Conservation (phyloP, 169 alveolate genomes). For the Plasmodium vivax region DNA sequence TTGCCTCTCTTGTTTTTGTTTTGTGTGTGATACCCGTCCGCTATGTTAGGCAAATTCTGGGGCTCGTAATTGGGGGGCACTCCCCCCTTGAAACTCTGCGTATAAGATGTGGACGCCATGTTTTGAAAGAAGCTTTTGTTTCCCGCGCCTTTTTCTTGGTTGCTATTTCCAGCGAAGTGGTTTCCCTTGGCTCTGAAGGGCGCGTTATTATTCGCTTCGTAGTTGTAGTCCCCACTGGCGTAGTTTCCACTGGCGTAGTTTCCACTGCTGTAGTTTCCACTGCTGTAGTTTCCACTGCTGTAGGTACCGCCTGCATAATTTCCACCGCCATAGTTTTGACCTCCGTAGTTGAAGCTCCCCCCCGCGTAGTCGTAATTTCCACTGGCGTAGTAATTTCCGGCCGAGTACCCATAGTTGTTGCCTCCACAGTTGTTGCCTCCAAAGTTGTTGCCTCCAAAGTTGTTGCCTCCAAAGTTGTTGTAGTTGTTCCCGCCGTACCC, state of each 20-base stretch:
- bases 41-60: not conserved
- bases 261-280: not conserved
- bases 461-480: not conserved
- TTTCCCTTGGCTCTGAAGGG: not conserved
- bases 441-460: not conserved
- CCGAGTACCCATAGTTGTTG: not conserved
- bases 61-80: not conserved
- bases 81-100: not conserved
- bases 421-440: not conserved
- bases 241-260: not conserved
- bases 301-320: too few species aligned
- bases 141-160: not conserved
- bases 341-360: not conserved
- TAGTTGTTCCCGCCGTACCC: not conserved
- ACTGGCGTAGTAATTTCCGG: not conserved
- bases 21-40: not conserved
- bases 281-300: not conserved
- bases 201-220: not conserved
- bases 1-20: constrained; percentile 14
- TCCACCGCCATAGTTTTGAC: not conserved
- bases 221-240: not conserved
- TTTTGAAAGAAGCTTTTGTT: not conserved
- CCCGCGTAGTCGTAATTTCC: not conserved
- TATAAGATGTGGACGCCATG: not conserved
- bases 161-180: not conserved